Base-by-base conservation (phyloP, 2,329 filamentous ascomycete genomes). In the Colletotrichum sp. region DNA sequence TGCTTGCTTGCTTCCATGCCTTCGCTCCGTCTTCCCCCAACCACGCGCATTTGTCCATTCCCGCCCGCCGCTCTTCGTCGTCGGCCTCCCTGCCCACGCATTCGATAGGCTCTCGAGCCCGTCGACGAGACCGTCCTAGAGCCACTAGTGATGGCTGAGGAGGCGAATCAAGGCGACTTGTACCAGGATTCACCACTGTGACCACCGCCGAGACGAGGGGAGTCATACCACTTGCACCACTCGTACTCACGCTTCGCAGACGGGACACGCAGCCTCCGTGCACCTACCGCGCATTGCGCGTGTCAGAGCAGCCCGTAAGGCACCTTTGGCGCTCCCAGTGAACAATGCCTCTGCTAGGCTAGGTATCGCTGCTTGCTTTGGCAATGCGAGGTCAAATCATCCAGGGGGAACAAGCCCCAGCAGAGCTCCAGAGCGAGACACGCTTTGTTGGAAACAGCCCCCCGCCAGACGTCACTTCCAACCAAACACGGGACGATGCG, bases 241-340 rank as follows among this genome's bases (percentile, higher is more conserved):
- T 69, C 56, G 34, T n/a, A 52, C 56, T 69, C 36, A 55, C 65
- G 36, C 43, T 21, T 52, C 43, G 43, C 56, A 69, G 55, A 56
- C 36, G 58, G 59, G 58, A 34, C 59, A 52, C 63, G 48, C 58
- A 63, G 61, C 55, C 52, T 66, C 61, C 32, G 62, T 55, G 69
- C 69, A 73, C 69, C 56, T 59, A 68, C 32, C 43, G 26, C 63
- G 63, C 63, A 73, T 73, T 63, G 65, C 56, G 28, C 69, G 66
- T 74, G 69, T 65, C 64, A 69, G 38, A 70, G 71, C 71, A 74
- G 74, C 55, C 71, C 71, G 71, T 70, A 66, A 76, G 71, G 71
- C 65, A 74, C 74, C 36, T 76, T 67, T 70, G 74, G 48, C 70
- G 56, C 73, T 52, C 63, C 43, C 63, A 69, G 48, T 13, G n/a